Evolutionary conservation across 176 grass and related monocot genomes (phyloP).

Genomic region (Zizania latifolia): DNA sequence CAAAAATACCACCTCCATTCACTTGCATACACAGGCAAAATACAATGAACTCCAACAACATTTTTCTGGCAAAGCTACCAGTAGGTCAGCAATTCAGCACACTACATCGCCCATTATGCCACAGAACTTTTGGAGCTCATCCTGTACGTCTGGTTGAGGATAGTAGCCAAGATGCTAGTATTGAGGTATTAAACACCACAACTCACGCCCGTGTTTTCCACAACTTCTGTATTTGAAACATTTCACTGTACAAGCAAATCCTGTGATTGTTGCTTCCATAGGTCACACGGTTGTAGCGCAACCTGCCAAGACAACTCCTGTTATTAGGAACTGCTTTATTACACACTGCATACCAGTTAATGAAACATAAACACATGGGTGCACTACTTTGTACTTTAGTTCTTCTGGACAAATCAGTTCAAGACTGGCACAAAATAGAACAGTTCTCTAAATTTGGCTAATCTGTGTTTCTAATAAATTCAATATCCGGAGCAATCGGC

Average conservation of each 20-base stretch:
- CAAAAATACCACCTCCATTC: neutral
- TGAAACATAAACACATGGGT: neutral
- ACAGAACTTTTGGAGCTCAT: neutral
- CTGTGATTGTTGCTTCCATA: conserved; percentile 82
- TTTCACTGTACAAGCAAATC: conserved; percentile 50
- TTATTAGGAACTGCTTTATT: neutral
- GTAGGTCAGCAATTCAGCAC: neutral
- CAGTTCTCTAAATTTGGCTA: too few species aligned
- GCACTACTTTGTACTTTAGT: neutral
- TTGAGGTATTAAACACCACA: neutral
- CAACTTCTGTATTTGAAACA: neutral
- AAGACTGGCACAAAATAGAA: neutral
- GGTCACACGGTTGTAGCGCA: conserved; percentile 56
- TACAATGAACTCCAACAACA: neutral
- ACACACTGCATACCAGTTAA: neutral
- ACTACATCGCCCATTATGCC: neutral
- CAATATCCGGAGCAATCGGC: too few species aligned
- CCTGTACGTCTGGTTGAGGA: neutral
- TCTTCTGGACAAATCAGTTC: neutral
- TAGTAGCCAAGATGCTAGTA: neutral
- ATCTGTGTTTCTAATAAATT: neutral
- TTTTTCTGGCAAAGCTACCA: neutral
- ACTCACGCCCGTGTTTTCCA: neutral
- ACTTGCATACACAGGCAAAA: neutral
- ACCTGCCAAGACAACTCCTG: conserved; percentile 26